Evolutionary conservation across 768 basidiomycete species (phyloP).

Genomic region (Imleria badia): DNA sequence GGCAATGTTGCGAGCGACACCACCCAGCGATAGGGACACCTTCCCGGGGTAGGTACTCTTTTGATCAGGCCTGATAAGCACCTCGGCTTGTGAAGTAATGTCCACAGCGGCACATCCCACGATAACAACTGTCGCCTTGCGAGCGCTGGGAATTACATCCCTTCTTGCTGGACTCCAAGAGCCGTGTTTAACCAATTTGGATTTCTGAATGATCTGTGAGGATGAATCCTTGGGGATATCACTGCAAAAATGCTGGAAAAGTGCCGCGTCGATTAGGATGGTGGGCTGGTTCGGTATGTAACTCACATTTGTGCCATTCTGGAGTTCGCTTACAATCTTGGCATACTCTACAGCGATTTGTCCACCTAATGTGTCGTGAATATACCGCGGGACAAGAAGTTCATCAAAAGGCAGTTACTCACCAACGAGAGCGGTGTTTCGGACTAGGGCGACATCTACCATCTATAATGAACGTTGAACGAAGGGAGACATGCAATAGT

Average conservation of each 20-base stretch:
- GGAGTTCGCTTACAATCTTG: constrained; percentile 38
- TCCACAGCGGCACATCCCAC: constrained; percentile 91
- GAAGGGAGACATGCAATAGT: not conserved
- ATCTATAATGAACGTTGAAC: not conserved
- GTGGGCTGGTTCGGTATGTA: not conserved
- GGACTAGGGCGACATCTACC: constrained; percentile 82
- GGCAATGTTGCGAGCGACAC: constrained; percentile 94
- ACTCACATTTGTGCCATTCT: constrained; percentile 19
- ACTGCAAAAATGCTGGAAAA: constrained; percentile 13
- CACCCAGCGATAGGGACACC: constrained; percentile 74
- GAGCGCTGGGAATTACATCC: constrained; percentile 3
- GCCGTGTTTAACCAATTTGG: not conserved
- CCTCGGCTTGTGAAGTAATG: constrained; percentile 61
- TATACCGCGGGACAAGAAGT: not conserved
- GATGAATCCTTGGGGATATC: not conserved
- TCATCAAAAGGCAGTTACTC: constrained; percentile 21
- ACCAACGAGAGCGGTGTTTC: constrained; percentile 88
- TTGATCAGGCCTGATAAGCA: constrained; percentile 34
- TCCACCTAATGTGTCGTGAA: constrained; percentile 49
- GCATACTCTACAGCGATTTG: constrained; percentile 79
- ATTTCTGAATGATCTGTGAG: not conserved
- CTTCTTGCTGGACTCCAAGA: not conserved
- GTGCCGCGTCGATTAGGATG: not conserved
- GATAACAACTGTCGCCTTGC: constrained; percentile 56
- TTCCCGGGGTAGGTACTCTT: constrained; percentile 81